Evolutionary conservation across 305 asterid genomes (phyloP).

Genomic region (Galium porrigens): DNA sequence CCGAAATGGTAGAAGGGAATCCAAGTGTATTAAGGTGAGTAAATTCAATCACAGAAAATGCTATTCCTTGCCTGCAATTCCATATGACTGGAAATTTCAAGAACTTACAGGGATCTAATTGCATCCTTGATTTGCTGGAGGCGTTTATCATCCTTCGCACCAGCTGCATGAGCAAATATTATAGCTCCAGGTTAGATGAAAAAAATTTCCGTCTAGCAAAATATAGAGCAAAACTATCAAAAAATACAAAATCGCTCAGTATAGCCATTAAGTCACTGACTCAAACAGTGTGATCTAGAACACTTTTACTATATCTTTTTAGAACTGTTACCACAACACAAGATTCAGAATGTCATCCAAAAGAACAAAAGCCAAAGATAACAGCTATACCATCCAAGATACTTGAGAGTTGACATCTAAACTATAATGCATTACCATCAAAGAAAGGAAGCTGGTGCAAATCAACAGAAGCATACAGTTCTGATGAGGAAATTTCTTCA

Average conservation of each 20-base stretch:
- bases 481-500: slow-evolving; percentile 36
- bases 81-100: slow-evolving; percentile 13
- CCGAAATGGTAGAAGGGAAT: neutral
- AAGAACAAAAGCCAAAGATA: neutral
- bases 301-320: neutral
- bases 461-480: slow-evolving; percentile 40
- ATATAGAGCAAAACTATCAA: neutral
- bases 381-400: neutral
- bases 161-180: slow-evolving; percentile 37
- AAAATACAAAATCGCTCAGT: neutral
- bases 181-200: neutral
- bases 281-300: neutral
- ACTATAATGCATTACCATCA: slow-evolving; percentile 29
- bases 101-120: slow-evolving; percentile 63
- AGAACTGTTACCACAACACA: neutral
- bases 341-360: neutral
- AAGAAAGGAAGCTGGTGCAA: slow-evolving; percentile 43
- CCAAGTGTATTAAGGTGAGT: neutral
- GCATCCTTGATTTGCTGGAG: slow-evolving; percentile 73
- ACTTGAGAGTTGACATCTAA: neutral
- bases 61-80: slow-evolving; percentile 6
- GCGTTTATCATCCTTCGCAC: slow-evolving; percentile 42
- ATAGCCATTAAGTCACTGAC: neutral
- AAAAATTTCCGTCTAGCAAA: neutral
- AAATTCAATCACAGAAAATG: neutral